These are phyloP conservation scores for Phoenix roebelenii DNA, from an alignment of 176 grass and related monocot species.

Conservation along the genomic window DNA sequence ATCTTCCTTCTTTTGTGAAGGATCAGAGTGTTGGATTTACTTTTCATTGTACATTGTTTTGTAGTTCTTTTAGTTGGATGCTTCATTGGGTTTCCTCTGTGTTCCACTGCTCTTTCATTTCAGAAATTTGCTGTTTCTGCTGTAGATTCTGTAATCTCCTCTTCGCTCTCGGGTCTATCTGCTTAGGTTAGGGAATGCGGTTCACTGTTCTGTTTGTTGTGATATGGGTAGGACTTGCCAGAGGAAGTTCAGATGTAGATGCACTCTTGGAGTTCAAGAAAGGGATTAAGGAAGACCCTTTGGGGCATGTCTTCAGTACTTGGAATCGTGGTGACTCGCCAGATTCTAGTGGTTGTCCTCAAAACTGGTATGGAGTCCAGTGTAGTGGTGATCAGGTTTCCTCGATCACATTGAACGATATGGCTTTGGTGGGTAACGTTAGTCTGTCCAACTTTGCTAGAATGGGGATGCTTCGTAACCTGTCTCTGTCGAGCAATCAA, in stretches of 20 bases:
- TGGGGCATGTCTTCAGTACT: slow-evolving; percentile 17
- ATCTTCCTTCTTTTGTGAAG: no score
- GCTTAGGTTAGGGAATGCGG: slow-evolving; percentile 32
- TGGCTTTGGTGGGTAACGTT: slow-evolving; percentile 58
- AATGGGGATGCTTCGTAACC: slow-evolving; percentile 61
- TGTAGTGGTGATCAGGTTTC: slow-evolving; percentile 59
- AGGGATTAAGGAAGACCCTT: slow-evolving; percentile 44
- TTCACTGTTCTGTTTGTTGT: slow-evolving; percentile 34
- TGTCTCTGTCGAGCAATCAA: slow-evolving; percentile 59
- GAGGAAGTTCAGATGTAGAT: slow-evolving; percentile 52
- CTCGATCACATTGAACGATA: slow-evolving; percentile 41
- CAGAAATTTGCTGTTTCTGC: neutral
- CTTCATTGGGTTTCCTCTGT: no score
- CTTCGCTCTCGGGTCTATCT: neutral
- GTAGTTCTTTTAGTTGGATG: no score
- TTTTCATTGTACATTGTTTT: no score
- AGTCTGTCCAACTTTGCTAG: slow-evolving; percentile 49
- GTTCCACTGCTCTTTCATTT: no score
- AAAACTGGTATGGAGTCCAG: slow-evolving; percentile 57
- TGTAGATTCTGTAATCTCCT: neutral
- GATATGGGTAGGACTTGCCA: slow-evolving; percentile 30
- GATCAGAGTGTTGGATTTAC: no score
- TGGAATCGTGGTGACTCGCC: slow-evolving; percentile 55
- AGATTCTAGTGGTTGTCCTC: slow-evolving; percentile 67
- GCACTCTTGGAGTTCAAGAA: slow-evolving; percentile 63